These are phyloP conservation scores for Tanacetum coccineum DNA, from an alignment of 129 eudicot species.

Conservation along the genomic window DNA sequence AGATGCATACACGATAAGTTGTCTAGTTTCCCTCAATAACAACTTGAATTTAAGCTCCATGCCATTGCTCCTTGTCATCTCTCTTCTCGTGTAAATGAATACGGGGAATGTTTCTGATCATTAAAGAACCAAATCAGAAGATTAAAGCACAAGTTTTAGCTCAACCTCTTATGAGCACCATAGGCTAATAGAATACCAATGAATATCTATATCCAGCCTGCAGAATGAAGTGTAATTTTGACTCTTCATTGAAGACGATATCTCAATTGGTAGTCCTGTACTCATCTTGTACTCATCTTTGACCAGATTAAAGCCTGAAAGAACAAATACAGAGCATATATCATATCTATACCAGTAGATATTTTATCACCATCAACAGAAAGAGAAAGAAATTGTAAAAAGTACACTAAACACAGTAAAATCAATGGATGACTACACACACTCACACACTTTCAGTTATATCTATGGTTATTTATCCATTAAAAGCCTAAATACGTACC, in stretches of 20 bases:
- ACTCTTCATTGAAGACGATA: slow-evolving; percentile 86
- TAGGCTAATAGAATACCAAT: slow-evolving; percentile 42
- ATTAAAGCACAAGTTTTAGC: slow-evolving; percentile 7
- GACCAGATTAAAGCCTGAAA: slow-evolving; percentile 98
- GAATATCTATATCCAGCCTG: slow-evolving; percentile 95
- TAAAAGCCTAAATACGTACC: slow-evolving; percentile 42
- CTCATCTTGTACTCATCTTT: too few relatives aligned
- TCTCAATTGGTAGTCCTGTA: slow-evolving; percentile 99
- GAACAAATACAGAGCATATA: slow-evolving; percentile 13
- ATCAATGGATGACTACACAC: slow-evolving; percentile 13
- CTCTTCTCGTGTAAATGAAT: slow-evolving; percentile 88
- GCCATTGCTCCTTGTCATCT: slow-evolving; percentile 78
- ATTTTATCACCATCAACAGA: background rate
- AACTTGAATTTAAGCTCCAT: slow-evolving; percentile 98
- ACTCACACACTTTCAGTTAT: slow-evolving; percentile 1
- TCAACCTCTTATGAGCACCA: slow-evolving; percentile 13
- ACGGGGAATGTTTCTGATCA: slow-evolving; percentile 79
- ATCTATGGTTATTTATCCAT: background rate
- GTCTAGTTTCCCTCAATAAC: slow-evolving; percentile 99
- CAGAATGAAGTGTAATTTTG: slow-evolving; percentile 79
- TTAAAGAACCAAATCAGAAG: slow-evolving; percentile 12
- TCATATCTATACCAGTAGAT: background rate
- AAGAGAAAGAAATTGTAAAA: slow-evolving; percentile 11
- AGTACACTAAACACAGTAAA: background rate
- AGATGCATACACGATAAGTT: slow-evolving; percentile 83